Base-by-base conservation (phyloP, 2,329 filamentous ascomycete genomes). In the Pseudopyrenochaeta lycopersici region DNA sequence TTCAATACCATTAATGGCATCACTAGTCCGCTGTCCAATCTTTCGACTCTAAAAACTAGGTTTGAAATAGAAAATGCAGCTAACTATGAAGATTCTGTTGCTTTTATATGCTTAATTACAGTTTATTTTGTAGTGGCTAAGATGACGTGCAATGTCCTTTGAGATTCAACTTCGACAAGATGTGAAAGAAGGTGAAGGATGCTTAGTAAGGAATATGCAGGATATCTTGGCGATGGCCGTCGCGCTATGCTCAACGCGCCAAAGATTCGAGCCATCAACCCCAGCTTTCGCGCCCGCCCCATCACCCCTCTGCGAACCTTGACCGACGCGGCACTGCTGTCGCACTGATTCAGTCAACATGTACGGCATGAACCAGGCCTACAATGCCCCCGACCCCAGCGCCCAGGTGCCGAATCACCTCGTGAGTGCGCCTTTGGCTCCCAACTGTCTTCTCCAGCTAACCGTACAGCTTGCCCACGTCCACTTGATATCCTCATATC, bases 401-500 rank as follows among this genome's bases (percentile, higher is more conserved):
- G 61, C 63, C 49, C 67, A 71, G 60, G 73, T 76, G 52, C 71
- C 71, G 21, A 63, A 63, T 39, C 60, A 72, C 14, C 49, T 76
- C 14, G 72, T 75, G 58, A 61, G 71, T 62, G 46, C 54, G 39
- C 52, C 52, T 27, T 36, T 42, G 54, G 49, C 48, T 52, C 49
- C 36, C 31, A 35, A 39, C 49, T 44, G 39, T 57, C 23, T 45
- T 51, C 17, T 30, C 42, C 46, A 46, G 55, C 67, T 69, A 49
- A 68, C 49, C 40, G 39, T 35, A 39, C 54, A 95, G 91, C 85
- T 96, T 71, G 89, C 88, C 47, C 94, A 98, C 80, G 87, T 97
- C 66, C 94, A 98, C 76, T 86, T 97, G 58, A 82, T 97, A 60
- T 97, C 92, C 43, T 89, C 88, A 35, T 90, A 89, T 74, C 86